phyloP scores from a whole-genome alignment of 768 basidiomycete genomes.

The Suillus weaverae region DNA sequence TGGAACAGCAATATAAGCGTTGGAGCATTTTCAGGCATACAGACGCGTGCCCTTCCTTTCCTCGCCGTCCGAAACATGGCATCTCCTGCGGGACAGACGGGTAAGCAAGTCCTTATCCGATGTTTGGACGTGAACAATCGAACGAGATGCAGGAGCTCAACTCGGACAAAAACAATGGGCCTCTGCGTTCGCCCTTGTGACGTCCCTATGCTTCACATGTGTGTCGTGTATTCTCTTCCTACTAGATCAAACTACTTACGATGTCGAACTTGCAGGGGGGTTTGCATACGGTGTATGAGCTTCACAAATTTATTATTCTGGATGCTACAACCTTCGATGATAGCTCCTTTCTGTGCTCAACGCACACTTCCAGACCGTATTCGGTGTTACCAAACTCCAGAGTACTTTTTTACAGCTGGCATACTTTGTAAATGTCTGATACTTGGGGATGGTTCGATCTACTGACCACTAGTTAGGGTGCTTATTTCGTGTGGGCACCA shows the following conservation, averaged over 20 bases:
- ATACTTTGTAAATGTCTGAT: neutral
- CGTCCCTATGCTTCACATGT: slow-evolving; percentile 62
- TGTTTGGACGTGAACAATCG: neutral
- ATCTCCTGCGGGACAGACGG: slow-evolving; percentile 40
- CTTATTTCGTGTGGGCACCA: slow-evolving; percentile 61
- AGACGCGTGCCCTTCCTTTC: slow-evolving; percentile 1
- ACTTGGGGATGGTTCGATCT: neutral
- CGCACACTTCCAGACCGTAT: no score
- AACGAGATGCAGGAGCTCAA: no score
- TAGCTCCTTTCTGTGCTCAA: no score
- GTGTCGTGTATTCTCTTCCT: slow-evolving; percentile 14
- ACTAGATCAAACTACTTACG: no score
- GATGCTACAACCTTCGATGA: no score
- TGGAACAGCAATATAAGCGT: slow-evolving; percentile 1
- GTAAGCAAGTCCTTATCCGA: slow-evolving; percentile 21
- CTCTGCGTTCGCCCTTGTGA: no score
- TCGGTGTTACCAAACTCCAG: no score
- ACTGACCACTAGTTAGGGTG: slow-evolving; percentile 38
- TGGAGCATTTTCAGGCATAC: neutral
- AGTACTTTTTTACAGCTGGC: no score
- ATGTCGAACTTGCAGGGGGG: no score
- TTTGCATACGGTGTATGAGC: no score
- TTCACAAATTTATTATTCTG: no score
- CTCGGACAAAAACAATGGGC: no score
- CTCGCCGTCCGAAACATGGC: slow-evolving; percentile 29